These are phyloP conservation scores for Nakaseomyces delphensis DNA, from an alignment of 1,139 yeast genomes.

Conservation along the genomic window DNA sequence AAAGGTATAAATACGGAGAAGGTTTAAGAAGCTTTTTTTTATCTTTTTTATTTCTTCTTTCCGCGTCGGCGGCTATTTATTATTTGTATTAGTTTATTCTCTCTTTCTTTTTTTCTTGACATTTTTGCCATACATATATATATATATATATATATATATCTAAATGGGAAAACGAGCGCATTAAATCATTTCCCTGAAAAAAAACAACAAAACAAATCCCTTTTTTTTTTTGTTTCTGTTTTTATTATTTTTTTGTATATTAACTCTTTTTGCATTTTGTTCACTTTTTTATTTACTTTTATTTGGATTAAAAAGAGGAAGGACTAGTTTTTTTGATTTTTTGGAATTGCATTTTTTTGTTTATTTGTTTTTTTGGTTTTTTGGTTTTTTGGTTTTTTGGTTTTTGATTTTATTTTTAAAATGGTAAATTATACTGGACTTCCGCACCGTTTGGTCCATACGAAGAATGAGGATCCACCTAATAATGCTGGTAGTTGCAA, in stretches of 20 bases:
- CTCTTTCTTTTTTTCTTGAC: too few relatives aligned
- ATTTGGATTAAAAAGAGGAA: background rate
- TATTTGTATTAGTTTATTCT: too few relatives aligned
- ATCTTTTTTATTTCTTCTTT: background rate
- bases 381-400: background rate
- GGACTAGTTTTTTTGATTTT: too few relatives aligned
- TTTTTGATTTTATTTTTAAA: background rate
- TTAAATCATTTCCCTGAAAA: too few relatives aligned
- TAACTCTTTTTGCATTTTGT: background rate
- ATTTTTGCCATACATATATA: too few relatives aligned
- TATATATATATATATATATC: too few relatives aligned
- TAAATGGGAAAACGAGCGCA: too few relatives aligned
- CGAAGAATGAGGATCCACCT: background rate
- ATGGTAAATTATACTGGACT: constrained; percentile 1
- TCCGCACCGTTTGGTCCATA: background rate
- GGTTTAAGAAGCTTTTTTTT: constrained; percentile 1
- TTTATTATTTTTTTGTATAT: too few relatives aligned
- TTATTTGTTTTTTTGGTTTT: background rate
- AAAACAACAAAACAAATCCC: background rate
- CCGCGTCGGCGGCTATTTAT: background rate
- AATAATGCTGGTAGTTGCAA: background rate
- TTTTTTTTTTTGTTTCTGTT: too few relatives aligned
- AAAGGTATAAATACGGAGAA: background rate
- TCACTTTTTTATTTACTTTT: too few relatives aligned
- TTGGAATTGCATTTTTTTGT: background rate